Evolutionary conservation across 176 grass and related monocot genomes (phyloP), one percentile per base, ranked within the genome.

Genomic region (Oryza officinalis): DNA sequence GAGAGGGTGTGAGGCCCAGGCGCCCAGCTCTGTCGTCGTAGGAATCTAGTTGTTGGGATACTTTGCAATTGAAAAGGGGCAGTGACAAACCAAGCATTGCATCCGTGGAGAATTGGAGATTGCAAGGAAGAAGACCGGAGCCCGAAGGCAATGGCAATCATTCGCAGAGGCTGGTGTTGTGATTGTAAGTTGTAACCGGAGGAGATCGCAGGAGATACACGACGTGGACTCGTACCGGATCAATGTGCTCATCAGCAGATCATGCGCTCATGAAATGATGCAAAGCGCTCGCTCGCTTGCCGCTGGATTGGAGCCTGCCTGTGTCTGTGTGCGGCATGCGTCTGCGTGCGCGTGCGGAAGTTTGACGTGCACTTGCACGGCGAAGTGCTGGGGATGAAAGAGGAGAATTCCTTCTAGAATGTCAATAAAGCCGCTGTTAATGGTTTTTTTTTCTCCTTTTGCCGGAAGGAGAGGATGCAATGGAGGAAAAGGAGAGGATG

Each of bases 1-100:
- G 40, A 38, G 50, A 57, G 6, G 18, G 5, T 26, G 5, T 26
- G 61, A 76, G 63, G 44, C 10, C 73, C 64, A 14, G 61, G 68
- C 46, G 44, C 10, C 73, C 64, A 14, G 66, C 40, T 25, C 6
- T 61, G 57, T 61, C 57, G 57, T 75, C 61, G 61, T 41, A 33
- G 43, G 73, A 61, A 86, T 82, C 72, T 84, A 86, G 88, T 83
- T 67, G 83, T 90, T 90, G 83, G 73, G 88, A 90, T 90, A 72
- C 88, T 65, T 25, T 54, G 49, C 18, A 38, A 38, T 38, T 41
- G 40, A 9, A 41, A 35, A 65, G 63, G 43, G 12, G 8, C 15
- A 30, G 23, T 0, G 30, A 38, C 38, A 37, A 27, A n/a, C 25
- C 23, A 49, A 14, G 12, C 50, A 30, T 5, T 59, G 54, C 57